Evolutionary conservation across 2,329 filamentous ascomycete genomes (phyloP).

Genomic region (Cladosporium sp.): DNA sequence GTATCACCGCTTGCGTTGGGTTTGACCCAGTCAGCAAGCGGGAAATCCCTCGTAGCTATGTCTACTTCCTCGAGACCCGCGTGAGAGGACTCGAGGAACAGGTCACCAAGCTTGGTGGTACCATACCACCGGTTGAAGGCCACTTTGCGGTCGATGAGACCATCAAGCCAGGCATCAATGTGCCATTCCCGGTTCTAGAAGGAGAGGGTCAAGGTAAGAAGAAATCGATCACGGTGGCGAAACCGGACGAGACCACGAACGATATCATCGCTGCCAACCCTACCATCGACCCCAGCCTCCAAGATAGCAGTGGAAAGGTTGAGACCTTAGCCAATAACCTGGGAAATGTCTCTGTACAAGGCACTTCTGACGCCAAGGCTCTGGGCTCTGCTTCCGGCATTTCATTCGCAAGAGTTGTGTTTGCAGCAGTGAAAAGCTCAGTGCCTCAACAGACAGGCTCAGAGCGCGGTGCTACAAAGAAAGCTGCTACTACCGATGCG

Average conservation of each 20-base stretch:
- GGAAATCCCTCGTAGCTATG: constrained; percentile 84
- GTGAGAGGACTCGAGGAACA: constrained; percentile 78
- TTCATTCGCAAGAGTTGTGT: constrained; percentile 89
- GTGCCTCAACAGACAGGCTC: constrained; percentile 51
- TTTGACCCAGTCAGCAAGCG: constrained; percentile 96
- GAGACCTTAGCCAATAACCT: constrained; percentile 66
- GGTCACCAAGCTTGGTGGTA: constrained; percentile 63
- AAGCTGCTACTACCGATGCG: constrained; percentile 46
- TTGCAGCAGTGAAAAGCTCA: constrained; percentile 84
- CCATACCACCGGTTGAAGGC: constrained; percentile 65
- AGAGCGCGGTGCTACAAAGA: constrained; percentile 58
- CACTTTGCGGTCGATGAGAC: constrained; percentile 50
- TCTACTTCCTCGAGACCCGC: constrained; percentile 88
- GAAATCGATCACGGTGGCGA: constrained; percentile 6
- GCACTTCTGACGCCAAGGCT: constrained; percentile 72
- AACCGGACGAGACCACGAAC: constrained; percentile 1
- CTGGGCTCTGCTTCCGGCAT: constrained; percentile 68
- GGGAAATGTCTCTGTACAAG: constrained; percentile 73
- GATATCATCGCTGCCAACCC: constrained; percentile 18
- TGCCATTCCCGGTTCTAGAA: constrained; percentile 26
- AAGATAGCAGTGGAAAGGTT: constrained; percentile 51
- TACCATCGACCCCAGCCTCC: constrained; percentile 25
- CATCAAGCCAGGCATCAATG: constrained; percentile 34
- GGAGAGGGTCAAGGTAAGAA: constrained; percentile 5
- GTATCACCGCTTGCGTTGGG: constrained; percentile 76